These are phyloP conservation scores for Gynostemma pentaphyllum DNA, from an alignment of 306 rosid species.

Conservation along the genomic window DNA sequence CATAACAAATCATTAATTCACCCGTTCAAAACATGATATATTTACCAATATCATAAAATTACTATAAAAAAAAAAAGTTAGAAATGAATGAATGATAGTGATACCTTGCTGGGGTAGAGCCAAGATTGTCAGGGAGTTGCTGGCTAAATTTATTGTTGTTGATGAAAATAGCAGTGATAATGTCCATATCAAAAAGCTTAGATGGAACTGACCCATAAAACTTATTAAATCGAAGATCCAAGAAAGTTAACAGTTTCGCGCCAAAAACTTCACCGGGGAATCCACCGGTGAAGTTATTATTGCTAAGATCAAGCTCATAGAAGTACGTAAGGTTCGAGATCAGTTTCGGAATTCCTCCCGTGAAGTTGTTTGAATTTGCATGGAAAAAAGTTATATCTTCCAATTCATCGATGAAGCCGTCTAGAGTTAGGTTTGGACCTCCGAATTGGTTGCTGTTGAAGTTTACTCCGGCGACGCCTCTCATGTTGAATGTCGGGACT, in stretches of 20 bases:
- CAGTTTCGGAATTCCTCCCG: constrained; percentile 9
- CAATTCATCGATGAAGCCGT: constrained; percentile 13
- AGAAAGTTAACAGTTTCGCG: constrained; percentile 20
- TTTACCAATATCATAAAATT: too few relatives aligned
- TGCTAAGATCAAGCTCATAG: constrained; percentile 72
- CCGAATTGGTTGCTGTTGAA: constrained; percentile 22
- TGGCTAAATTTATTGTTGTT: constrained; percentile 37
- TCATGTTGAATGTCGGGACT: not conserved
- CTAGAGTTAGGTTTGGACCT: constrained; percentile 4
- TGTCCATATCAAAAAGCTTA: constrained; percentile 17
- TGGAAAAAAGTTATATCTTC: constrained; percentile 50
- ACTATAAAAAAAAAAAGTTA: not conserved
- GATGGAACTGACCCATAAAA: constrained; percentile 20
- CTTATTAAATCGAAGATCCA: constrained; percentile 54
- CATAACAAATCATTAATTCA: too few relatives aligned
- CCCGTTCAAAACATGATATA: too few relatives aligned
- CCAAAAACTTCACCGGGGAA: constrained; percentile 33
- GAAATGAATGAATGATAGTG: too few relatives aligned
- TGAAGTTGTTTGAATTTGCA: constrained; percentile 60
- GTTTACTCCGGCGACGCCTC: constrained; percentile 32
- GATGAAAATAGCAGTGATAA: constrained; percentile 35
- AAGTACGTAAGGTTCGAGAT: constrained; percentile 8
- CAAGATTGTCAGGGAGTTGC: constrained; percentile 39
- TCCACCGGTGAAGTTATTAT: constrained; percentile 21
- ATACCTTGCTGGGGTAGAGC: constrained; percentile 36